Evolutionary conservation across 1,284 basidiomycete species (phyloP).

Genomic region (Cerioporus squamosus): DNA sequence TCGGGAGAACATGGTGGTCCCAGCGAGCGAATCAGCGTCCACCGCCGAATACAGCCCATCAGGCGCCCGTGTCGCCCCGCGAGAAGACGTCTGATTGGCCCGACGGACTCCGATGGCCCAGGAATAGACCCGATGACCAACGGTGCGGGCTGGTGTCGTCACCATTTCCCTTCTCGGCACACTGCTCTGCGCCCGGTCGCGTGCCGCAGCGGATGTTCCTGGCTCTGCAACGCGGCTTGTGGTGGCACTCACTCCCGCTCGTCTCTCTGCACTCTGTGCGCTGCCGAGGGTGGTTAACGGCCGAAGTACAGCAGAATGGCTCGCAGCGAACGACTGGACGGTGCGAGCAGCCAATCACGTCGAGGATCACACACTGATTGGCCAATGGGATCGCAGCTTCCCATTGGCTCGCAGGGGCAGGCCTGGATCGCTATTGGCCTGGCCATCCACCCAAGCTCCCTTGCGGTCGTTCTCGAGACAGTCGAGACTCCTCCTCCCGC

Average conservation of each 20-base stretch:
- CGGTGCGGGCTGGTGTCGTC: too few species aligned
- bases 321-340: neutral
- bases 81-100: slow-evolving; percentile 16
- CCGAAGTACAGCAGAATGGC: neutral
- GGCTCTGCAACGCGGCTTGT: neutral
- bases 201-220: slow-evolving; percentile 4
- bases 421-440: slow-evolving; percentile 36
- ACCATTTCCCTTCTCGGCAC: slow-evolving; percentile 1
- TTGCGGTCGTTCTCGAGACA: slow-evolving; percentile 29
- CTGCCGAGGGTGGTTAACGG: neutral
- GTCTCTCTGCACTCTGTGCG: neutral
- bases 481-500: slow-evolving; percentile 33
- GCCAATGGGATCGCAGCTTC: slow-evolving; percentile 20
- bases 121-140: neutral
- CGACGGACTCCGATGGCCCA: too few species aligned
- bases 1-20: slow-evolving; percentile 26
- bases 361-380: slow-evolving; percentile 25
- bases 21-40: slow-evolving; percentile 18
- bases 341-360: slow-evolving; percentile 13
- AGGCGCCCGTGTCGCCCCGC: slow-evolving; percentile 9
- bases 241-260: slow-evolving; percentile 1
- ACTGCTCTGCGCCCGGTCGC: too few species aligned
- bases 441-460: slow-evolving; percentile 28
- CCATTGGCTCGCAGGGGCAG: slow-evolving; percentile 29
- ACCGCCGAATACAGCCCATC: neutral